Evolutionary conservation across 495 filamentous ascomycete genomes (phyloP), one percentile per base, ranked within the genome.

Genomic region (Penicillium arizonense): DNA sequence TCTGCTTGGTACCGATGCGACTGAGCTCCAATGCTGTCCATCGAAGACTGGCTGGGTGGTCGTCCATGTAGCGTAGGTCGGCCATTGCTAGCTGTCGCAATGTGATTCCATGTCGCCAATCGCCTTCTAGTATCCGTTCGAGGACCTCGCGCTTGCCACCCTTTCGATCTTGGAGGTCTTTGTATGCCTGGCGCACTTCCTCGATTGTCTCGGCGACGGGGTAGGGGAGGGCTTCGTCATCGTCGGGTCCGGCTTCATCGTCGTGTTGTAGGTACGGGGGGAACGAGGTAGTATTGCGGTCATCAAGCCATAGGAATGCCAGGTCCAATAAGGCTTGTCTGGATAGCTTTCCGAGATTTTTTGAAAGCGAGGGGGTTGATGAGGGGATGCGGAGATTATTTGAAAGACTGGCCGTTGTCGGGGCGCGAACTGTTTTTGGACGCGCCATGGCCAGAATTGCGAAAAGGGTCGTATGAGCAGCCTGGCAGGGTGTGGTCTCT

Each of bases 51-150:
- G 79, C 74, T 0, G 87, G 86, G 57, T 90, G 87, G 60, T 91
- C 87, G 57, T 91, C 82, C n/a, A 93, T 74, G 62, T 89, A 76
- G 53, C 87, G 86, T 12, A 90, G 69, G 58, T 95, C 90, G 13
- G 85, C 84, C 78, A 90, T 91, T 42, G 88, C 89, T 4, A 93
- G 74, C 62, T 91, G 88, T 55, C 87, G 88, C 13, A 96, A 69
- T 1, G 80, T 85, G 18, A 95, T 72, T 1, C 90, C 90, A 44
- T 84, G 78, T 18, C 88, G 77, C 89, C 90, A 96, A 64, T 96
- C 90, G 38, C 88, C 88, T 51, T 91, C 86, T 0, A 87, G 57
- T 35, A 96, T 86, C 26, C 88, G 78, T 58, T 90, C 88, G 6
- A 89, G 72, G 4, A 93, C 79, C 62, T 96, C 90, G 41, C 84